phyloP scores from a whole-genome alignment of 2,329 filamentous ascomycete genomes.

The Talaromyces sp. region DNA sequence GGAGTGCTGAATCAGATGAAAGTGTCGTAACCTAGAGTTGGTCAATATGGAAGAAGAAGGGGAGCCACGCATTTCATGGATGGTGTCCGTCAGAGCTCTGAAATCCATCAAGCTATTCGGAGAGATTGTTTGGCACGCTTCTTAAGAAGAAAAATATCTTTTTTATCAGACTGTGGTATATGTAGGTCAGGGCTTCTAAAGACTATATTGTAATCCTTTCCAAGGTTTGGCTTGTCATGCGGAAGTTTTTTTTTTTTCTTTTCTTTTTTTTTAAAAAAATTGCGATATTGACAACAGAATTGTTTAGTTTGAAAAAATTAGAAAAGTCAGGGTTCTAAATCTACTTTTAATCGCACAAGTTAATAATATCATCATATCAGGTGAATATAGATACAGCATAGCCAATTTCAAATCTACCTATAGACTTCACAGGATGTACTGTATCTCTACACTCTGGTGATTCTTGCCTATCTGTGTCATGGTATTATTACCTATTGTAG shows the following conservation, averaged over 20 bases:
- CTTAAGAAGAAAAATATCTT: not conserved
- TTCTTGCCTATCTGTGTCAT: no score
- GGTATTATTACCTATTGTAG: no score
- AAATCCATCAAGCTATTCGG: not conserved
- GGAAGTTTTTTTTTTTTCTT: not conserved
- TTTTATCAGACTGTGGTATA: not conserved
- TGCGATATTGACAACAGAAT: no score
- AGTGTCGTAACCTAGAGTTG: not conserved
- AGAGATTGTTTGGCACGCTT: not conserved
- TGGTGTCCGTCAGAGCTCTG: not conserved
- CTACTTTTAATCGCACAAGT: no score
- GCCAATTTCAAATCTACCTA: no score
- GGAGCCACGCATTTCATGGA: not conserved
- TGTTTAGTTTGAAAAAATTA: no score
- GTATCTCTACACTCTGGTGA: no score
- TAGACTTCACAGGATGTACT: no score
- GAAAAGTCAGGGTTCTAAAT: no score
- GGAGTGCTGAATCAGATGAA: not conserved
- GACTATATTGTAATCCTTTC: not conserved
- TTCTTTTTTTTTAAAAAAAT: no score
- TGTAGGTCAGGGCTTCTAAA: not conserved
- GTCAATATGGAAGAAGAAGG: not conserved
- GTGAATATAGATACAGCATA: no score
- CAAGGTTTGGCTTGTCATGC: not conserved
- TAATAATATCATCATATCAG: no score